Evolutionary conservation across 2,329 filamentous ascomycete species (phyloP), one percentile per base, ranked within the genome.

Genomic region (Pyrenochaeta sp.): DNA sequence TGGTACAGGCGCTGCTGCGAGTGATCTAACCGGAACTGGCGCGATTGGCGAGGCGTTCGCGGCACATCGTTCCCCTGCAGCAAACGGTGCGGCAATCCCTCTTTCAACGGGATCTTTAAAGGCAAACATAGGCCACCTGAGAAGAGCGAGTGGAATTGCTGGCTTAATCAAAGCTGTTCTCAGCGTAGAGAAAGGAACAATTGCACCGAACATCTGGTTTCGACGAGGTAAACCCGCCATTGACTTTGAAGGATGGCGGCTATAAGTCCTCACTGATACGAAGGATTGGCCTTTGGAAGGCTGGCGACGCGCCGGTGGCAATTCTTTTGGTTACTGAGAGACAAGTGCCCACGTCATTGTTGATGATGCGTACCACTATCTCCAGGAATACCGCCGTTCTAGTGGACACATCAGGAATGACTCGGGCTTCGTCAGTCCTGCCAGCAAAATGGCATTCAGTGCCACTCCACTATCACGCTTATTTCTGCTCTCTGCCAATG

Each of bases 1-100:
- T 19, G 56, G 55, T 6, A 85, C 82, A 0, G 82, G 82, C 2
- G 85, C 82, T 1, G 72, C 76, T 21, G 79, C 77, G 3, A 55
- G 59, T 9, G 63, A 67, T 30, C 55, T 63, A 2, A 55, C 53
- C 4, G 63, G 66, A 35, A 49, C 47, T 5, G 41, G 38, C 3
- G 56, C 53, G 7, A 48, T 63, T 7, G 44, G 42, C 8, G 31
- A 37, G 10, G 41, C 36, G 1, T 59, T 62, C 38, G 38, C 4
- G 35, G 55, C 8, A n/a, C n/a, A n/a, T n/a, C n/a, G n/a, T n/a
- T n/a, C n/a, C n/a, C n/a, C n/a, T n/a, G n/a, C n/a, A n/a, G n/a
- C n/a, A 55, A 63, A 49, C 35, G 58, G 26, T 36, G 53, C 22
- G 4, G 44, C 47, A 21, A 19, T 3, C 44, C 35, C 30, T 2